Percentiles rank a stretch among this genome's conserved stretches.
These are phyloP conservation scores for Apostasia ramifera DNA, from an alignment of 106 monocot genomes.

Conservation along the genomic window DNA sequence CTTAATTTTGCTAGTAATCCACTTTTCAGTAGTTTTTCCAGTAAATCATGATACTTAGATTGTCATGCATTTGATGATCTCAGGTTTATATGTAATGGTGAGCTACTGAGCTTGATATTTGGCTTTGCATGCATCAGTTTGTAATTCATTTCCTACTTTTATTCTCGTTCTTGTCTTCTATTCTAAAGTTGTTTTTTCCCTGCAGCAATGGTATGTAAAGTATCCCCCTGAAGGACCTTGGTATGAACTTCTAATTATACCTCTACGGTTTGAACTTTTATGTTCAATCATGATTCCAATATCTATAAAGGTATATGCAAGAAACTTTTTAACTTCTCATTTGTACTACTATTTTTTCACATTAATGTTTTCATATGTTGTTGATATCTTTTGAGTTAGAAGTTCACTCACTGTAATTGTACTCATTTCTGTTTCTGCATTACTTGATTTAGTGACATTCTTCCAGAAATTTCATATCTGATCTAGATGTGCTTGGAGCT, in stretches of 20 bases:
- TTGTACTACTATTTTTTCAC: not conserved
- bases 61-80: not conserved
- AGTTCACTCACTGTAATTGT: not conserved
- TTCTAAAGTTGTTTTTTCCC: conserved; percentile 2
- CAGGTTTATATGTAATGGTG: not conserved
- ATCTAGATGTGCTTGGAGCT: no score
- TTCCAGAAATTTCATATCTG: no score
- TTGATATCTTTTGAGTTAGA: not conserved
- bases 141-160: not conserved
- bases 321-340: not conserved
- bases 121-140: not conserved
- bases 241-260: conserved; percentile 91
- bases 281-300: conserved; percentile 99
- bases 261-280: conserved; percentile 91
- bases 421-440: not conserved
- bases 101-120: not conserved
- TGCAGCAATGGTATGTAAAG: conserved; percentile 93
- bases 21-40: no score
- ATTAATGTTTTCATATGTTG: not conserved
- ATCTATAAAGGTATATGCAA: conserved; percentile 78
- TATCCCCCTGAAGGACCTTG: conserved; percentile 83
- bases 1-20: no score
- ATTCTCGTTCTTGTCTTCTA: not conserved
- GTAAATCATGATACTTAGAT: not conserved
- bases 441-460: not conserved